phyloP scores from a whole-genome alignment of 73 alveolate species.

The Urostyla sp. region DNA sequence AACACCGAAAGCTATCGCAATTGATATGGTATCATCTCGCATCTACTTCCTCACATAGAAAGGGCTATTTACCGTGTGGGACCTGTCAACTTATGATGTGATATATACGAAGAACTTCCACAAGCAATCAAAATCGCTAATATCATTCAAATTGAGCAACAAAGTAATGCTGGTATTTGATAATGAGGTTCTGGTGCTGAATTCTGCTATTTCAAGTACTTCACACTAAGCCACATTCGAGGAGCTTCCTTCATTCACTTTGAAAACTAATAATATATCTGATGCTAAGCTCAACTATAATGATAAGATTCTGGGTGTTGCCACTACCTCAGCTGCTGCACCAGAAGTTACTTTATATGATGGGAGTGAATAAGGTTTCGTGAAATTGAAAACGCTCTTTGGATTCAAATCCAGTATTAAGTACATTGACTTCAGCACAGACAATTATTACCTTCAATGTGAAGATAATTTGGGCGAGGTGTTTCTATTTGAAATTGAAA shows the following conservation, averaged over 20 bases:
- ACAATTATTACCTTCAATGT: constrained; percentile 81
- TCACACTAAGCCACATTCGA: constrained; percentile 53
- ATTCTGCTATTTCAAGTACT: constrained; percentile 27
- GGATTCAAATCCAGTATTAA: constrained; percentile 75
- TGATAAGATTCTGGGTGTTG: constrained; percentile 76
- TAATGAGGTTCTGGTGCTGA: constrained; percentile 75
- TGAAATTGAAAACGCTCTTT: constrained; percentile 66
- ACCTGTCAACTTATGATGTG: constrained; percentile 70
- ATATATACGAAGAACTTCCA: constrained; percentile 64
- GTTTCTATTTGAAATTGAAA: constrained; percentile 74
- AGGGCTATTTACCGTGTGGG: constrained; percentile 89
- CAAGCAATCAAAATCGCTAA: constrained; percentile 69
- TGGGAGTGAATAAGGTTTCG: constrained; percentile 74
- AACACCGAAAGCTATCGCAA: constrained; percentile 70
- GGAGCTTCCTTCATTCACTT: constrained; percentile 45
- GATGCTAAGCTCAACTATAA: constrained; percentile 68
- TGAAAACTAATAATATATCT: constrained; percentile 60
- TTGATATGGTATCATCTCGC: constrained; percentile 64
- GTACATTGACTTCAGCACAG: constrained; percentile 86
- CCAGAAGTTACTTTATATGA: constrained; percentile 82
- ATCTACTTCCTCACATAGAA: constrained; percentile 72
- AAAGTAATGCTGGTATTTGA: constrained; percentile 81
- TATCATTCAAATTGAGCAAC: constrained; percentile 79
- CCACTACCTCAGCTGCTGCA: constrained; percentile 74
- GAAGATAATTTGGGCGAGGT: constrained; percentile 82